These are phyloP conservation scores for Cutaneotrichosporon spelunceum DNA, from an alignment of 1,284 basidiomycete species.

Conservation along the genomic window DNA sequence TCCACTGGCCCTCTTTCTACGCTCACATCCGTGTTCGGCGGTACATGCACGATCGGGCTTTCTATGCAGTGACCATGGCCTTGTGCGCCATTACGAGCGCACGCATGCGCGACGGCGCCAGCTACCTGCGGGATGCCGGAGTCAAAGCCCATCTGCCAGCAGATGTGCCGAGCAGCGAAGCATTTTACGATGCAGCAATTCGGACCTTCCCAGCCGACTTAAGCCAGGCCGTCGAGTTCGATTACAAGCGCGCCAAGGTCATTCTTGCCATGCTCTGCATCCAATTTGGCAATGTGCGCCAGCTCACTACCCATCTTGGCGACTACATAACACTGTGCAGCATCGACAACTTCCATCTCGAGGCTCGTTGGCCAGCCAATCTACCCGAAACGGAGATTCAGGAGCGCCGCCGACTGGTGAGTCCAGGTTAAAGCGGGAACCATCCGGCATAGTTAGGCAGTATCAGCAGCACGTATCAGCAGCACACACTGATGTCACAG, in stretches of 20 bases:
- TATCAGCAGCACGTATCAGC: neutral
- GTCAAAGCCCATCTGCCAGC: conserved; percentile 12
- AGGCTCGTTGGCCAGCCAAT: conserved; percentile 40
- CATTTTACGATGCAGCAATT: conserved; percentile 31
- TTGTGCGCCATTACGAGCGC: conserved; percentile 45
- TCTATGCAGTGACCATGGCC: conserved; percentile 40
- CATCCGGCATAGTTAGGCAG: neutral
- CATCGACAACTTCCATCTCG: conserved; percentile 43
- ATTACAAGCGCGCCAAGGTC: conserved; percentile 70
- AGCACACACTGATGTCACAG: conserved; percentile 23
- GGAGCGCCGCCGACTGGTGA: conserved; percentile 44
- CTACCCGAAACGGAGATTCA: conserved; percentile 40
- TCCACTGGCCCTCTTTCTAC: conserved; percentile 48
- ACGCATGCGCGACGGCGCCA: conserved; percentile 42
- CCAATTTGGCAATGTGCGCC: conserved; percentile 37
- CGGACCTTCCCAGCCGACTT: conserved; percentile 62
- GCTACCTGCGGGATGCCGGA: neutral
- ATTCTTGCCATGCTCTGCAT: conserved; percentile 39
- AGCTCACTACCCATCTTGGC: conserved; percentile 35
- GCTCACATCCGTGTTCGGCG: conserved; percentile 26
- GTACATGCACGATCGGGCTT: conserved; percentile 38
- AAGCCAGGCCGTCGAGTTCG: conserved; percentile 75
- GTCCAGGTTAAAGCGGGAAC: conserved; percentile 11
- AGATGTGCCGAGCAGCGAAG: conserved; percentile 26
- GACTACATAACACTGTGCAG: conserved; percentile 43